Base-by-base conservation (phyloP, 805 yeast genomes). In the Millerozyma miso region DNA sequence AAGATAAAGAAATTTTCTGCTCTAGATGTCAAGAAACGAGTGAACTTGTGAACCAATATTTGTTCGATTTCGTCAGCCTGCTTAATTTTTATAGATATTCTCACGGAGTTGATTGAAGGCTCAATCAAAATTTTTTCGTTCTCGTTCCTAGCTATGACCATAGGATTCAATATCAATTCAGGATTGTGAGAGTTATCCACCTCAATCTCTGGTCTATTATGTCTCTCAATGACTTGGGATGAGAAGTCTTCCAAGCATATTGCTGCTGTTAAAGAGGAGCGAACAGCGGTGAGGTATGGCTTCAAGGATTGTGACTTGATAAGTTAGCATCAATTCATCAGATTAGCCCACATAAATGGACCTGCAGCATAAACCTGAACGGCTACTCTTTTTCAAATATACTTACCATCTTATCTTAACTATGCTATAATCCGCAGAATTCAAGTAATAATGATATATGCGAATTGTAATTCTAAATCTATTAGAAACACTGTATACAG, bases 11-110 rank as follows among this genome's bases (percentile, higher is more conserved):
- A 93, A 54, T 87, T 83, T 62, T 93, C 99, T 4, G 99, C 99
- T 65, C 99, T 82, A 40, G 91, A 89, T 15, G 96, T 90, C 59
- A 93, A 76, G 63, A 93, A 93, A 51, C 97, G 74, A 4, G 97
- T 85, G 65, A 93, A 93, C 66, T 90, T 90, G 62, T 88, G 96
- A 35, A 93, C 99, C 49, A 93, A 74, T 46, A 93, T 89, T 55
- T 81, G 85, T 69, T 93, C 99, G 60, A 93, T 90, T 63, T 93
- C 99, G 65, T 93, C 99, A 10, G 96, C 95, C 67, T 93, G 99
- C 65, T 93, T 93, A 64, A 93, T 91, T 62, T 85, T 86, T 54
- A 93, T 85, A 34, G 93, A 85, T 19, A 93, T 84, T 59, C 99
- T 78, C 33, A 90, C 87, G 1, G 96, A 86, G 67, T 93, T 93